These are phyloP conservation scores for Pseudocercospora vitis DNA, from an alignment of 2,329 filamentous ascomycete genomes.

Conservation along the genomic window DNA sequence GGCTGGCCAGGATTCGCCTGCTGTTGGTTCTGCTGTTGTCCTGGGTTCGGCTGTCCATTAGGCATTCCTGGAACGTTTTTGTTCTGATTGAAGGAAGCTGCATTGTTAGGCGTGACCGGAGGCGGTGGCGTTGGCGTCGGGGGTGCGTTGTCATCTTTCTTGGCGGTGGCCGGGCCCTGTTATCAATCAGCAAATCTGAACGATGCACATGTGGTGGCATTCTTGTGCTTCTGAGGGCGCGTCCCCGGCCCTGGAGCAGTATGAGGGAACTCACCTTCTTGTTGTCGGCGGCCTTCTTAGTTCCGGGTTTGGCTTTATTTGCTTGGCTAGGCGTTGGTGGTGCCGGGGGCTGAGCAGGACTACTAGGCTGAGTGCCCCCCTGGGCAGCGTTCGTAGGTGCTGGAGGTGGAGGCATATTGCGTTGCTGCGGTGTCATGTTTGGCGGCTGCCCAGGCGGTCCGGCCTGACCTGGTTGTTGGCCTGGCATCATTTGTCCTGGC, in stretches of 20 bases:
- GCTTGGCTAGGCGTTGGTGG: slow-evolving; percentile 74
- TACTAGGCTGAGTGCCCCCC: slow-evolving; percentile 48
- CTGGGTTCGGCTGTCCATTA: slow-evolving; percentile 36
- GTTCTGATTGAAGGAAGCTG: slow-evolving; percentile 40
- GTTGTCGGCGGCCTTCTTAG: slow-evolving; percentile 65
- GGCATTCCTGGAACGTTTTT: slow-evolving; percentile 38
- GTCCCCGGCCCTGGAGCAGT: no score
- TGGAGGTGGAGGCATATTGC: slow-evolving; percentile 57
- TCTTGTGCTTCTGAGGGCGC: no score
- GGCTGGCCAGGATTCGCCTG: slow-evolving; percentile 25
- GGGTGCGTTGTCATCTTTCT: slow-evolving; percentile 41
- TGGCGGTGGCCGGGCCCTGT: slow-evolving; percentile 35
- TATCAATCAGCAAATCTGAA: slow-evolving; percentile 3
- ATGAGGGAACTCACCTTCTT: slow-evolving; percentile 41
- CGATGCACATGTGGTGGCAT: background rate
- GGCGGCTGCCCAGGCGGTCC: slow-evolving; percentile 54
- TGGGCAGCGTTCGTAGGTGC: slow-evolving; percentile 45
- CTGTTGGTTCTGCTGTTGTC: slow-evolving; percentile 37
- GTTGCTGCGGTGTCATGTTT: slow-evolving; percentile 69
- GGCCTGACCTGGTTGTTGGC: slow-evolving; percentile 44
- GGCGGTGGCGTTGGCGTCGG: slow-evolving; percentile 52
- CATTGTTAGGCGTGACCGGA: slow-evolving; percentile 48
- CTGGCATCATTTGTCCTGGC: slow-evolving; percentile 43
- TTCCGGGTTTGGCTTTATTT: slow-evolving; percentile 70
- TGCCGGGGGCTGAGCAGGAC: slow-evolving; percentile 52